Evolutionary conservation across 169 alveolate genomes (phyloP).

Genomic region (Plasmodium vivax): DNA sequence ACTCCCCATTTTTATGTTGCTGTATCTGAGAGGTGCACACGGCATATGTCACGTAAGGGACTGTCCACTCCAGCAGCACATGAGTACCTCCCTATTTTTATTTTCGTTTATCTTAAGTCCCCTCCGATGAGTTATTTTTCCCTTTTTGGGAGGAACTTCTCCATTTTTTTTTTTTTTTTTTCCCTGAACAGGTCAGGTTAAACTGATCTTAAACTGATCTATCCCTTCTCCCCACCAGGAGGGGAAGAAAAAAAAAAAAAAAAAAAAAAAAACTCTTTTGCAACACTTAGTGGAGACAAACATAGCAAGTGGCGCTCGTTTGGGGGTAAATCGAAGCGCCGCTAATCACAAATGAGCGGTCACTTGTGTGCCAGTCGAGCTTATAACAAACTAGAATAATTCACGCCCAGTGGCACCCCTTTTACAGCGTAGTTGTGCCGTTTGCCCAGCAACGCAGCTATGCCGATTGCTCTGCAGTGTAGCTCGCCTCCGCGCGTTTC

Average conservation of each 20-base stretch:
- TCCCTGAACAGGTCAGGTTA: not conserved
- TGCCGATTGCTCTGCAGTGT: not conserved
- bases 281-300: not conserved
- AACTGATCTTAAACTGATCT: not conserved
- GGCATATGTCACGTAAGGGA: not conserved
- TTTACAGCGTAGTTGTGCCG: not conserved
- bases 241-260: not conserved
- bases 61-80: not conserved
- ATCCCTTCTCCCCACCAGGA: not conserved
- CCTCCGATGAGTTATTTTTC: not conserved
- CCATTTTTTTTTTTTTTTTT: no score
- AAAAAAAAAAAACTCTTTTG: not conserved
- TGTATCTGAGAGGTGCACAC: not conserved
- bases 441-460: not conserved
- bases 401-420: not conserved
- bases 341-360: not conserved
- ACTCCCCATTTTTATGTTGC: not conserved
- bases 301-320: not conserved
- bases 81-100: not conserved
- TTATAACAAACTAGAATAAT: not conserved
- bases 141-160: not conserved
- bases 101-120: not conserved
- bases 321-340: not conserved
- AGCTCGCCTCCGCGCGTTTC: not conserved
- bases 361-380: not conserved